Evolutionary conservation across 140 eudicot genomes (phyloP), one percentile per base, ranked within the genome.

Genomic region (Ambrosia hybrid): DNA sequence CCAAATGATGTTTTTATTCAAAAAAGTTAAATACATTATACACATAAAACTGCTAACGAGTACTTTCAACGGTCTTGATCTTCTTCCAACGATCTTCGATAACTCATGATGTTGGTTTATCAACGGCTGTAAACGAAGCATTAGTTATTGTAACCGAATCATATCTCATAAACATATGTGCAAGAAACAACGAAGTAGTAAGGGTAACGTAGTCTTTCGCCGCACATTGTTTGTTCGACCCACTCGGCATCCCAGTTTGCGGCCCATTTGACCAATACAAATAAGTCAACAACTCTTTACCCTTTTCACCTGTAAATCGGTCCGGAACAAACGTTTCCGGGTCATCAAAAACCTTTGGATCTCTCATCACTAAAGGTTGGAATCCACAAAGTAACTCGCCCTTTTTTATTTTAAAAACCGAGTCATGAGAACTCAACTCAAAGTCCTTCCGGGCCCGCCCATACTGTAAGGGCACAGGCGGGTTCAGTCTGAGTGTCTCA

Each of bases 401-500:
- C 9, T 48, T 10, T 75, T 89, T 92, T 37, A 92, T 76, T 62
- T 89, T 85, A 3, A 57, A 92, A 15, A 69, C 77, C 6, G 91
- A 78, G 33, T 89, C 86, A 65, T 89, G 87, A 9, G 95, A 86
- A 51, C 80, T 73, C 51, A 91, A 66, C 10, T 66, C 43, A 56
- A 92, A 92, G 68, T 92, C 96, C 69, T 85, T 92, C 1, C 96
- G 78, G 0, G 95, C 98, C 7, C 95, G 71, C 4, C 82, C 94
- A 12, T 59, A 89, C 51, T 89, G 98, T 1, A 70, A 33, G 1
- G 96, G 92, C 4, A 92, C 95, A 0, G 96, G 95, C 4, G 98
- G 98, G 74, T 71, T 81, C 13, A 92, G 75, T 21, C 95, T 83
- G n/a, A 92, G 87, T 3, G 95, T 85, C 56, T 92, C 98, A 59